phyloP scores from a whole-genome alignment of 2,329 filamentous ascomycete genomes.

The Aspergillus sp. region DNA sequence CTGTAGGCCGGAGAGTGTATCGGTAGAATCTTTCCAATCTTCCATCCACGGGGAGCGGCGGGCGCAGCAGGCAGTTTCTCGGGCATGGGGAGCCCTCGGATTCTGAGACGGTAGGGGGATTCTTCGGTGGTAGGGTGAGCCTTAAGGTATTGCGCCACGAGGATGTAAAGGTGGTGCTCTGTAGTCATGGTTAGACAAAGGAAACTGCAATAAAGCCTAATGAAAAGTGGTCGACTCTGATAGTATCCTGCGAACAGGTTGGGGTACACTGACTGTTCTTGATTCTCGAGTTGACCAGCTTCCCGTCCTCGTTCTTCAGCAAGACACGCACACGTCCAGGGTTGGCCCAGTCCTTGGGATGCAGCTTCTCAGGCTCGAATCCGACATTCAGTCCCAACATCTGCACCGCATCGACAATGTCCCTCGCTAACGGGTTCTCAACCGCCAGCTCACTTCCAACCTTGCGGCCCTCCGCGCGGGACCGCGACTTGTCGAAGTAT shows the following conservation, averaged over 20 bases:
- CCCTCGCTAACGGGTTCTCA: conserved; percentile 79
- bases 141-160: conserved; percentile 75
- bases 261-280: conserved; percentile 63
- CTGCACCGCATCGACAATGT: conserved; percentile 84
- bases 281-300: conserved; percentile 53
- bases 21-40: conserved; percentile 80
- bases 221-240: background rate
- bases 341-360: conserved; percentile 98
- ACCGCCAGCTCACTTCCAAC: conserved; percentile 74
- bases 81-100: conserved; percentile 71
- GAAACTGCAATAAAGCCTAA: background rate
- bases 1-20: conserved; percentile 87
- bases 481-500: conserved; percentile 77
- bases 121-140: conserved; percentile 75
- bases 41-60: conserved; percentile 84
- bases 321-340: conserved; percentile 83
- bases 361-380: conserved; percentile 87
- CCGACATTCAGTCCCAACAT: conserved; percentile 63
- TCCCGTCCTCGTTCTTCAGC: conserved; percentile 60
- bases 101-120: conserved; percentile 68
- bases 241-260: background rate
- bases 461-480: conserved; percentile 76
- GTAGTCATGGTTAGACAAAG: background rate
- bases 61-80: conserved; percentile 70
- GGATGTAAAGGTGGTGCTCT: conserved; percentile 83